Evolutionary conservation across 768 basidiomycete species (phyloP), one percentile per base, ranked within the genome.

Genomic region (Antrodiella citrinella): DNA sequence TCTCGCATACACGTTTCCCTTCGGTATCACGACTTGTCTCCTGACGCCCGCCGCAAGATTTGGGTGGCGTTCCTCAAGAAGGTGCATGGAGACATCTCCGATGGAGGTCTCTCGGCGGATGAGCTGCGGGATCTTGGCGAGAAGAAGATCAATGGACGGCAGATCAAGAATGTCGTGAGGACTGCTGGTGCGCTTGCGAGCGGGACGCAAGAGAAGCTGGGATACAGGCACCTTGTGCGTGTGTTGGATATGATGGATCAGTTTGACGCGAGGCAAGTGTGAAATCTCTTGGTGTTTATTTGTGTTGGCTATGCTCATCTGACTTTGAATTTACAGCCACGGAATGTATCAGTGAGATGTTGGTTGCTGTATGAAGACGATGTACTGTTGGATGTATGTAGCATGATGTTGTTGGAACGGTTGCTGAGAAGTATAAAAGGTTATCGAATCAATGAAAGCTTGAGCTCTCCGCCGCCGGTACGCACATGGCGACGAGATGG

Each of bases 91-190:
- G 56, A 59, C 47, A 23, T 53, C 4, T 54, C 55, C 12, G 58
- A 68, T 13, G 56, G 62, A 5, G 61, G 61, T 1, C 59, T 82
- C 25, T 66, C 69, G 1, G 55, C 58, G 1, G 72, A 69, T 21
- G 65, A 82, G 51, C 68, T 81, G 38, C 63, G 58, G 24, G 62
- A 67, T 41, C 67, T 84, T 4, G 75, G 77, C 2, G 67, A 65
- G 60, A 69, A 75, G 54, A 69, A 74, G 40, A 69, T 84, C 51
- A 84, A 84, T 57, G 82, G 82, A 9, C 59, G 81, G 40, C 79
- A 82, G 66, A 83, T 84, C 59, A 86, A 82, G 75, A 84, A 86
- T 54, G 79, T 78, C 4, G 78, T 77, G 20, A 69, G 78, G 53
- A 84, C 81, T 2, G 82, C 82, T n/a, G 73, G 75, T 49, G 77